Conservation (phyloP, 352 stramenopile genomes). For the Phytophthora litchii region DNA sequence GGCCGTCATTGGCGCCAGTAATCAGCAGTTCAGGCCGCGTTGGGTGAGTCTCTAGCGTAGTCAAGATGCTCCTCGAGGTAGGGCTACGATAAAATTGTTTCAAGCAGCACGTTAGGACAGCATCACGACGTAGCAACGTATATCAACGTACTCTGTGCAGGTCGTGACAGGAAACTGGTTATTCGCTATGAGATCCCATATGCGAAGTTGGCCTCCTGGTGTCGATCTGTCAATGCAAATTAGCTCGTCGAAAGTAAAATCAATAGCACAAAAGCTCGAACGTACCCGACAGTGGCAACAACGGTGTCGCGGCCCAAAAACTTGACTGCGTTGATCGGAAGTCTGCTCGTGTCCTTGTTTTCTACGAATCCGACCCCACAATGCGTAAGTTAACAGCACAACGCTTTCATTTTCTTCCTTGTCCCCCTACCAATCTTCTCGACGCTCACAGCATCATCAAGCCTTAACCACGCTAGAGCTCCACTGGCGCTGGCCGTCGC, state of each 20-base stretch:
- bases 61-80: constrained; percentile 50
- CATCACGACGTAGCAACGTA: background rate
- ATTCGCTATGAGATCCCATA: constrained; percentile 77
- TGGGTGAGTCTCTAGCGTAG: constrained; percentile 72
- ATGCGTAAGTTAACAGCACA: background rate
- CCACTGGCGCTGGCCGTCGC: constrained; percentile 61
- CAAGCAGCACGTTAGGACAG: constrained; percentile 1
- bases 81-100: constrained; percentile 17
- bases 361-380: constrained; percentile 28
- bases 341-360: constrained; percentile 54
- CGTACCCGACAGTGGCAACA: constrained; percentile 74
- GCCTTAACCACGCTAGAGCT: constrained; percentile 68
- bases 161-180: constrained; percentile 58
- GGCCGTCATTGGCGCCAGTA: constrained; percentile 70
- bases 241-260: background rate
- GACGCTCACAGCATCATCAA: constrained; percentile 56
- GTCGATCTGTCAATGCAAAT: constrained; percentile 36
- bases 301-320: constrained; percentile 70
- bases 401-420: background rate
- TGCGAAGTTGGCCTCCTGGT: constrained; percentile 64
- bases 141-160: constrained; percentile 56
- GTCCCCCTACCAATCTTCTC: constrained; percentile 51
- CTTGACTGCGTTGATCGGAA: constrained; percentile 73
- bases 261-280: background rate
- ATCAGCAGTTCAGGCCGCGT: constrained; percentile 80